Evolutionary conservation across 1,139 yeast genomes (phyloP), one percentile per base, ranked within the genome.

Genomic region (Maudiozyma humilis): DNA sequence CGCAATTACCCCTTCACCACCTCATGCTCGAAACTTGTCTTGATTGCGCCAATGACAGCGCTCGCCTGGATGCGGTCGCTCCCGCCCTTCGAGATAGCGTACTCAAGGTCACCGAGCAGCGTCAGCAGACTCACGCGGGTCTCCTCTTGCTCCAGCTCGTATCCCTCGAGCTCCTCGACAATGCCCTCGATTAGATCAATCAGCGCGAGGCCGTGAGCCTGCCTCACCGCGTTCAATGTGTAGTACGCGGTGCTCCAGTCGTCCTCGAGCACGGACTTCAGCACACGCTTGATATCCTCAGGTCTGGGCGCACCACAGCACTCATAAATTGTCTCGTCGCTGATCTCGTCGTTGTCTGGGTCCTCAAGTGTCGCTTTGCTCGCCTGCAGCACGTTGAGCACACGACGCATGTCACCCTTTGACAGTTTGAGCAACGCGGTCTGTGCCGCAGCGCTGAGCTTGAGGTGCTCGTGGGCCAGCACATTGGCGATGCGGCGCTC

Each of bases 271-370:
- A 91, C 78, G 6, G 91, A 75, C 51, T 82, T 82, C 49, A 91
- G 68, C 10, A 87, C 80, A 0, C 78, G 69, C 55, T 83, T 85
- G 30, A 91, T 74, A 54, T 89, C 96, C 39, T 72, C 73, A 1
- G 98, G 98, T 52, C 83, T 84, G 2, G 98, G 97, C 0, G 95
- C 89, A 2, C 99, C 99, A 41, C 93, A 81, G 64, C 97, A 89
- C 54, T 89, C 95, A 62, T 86, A 93, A 32, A 93, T 80, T 79
- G 85, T 82, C 45, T 77, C 78, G 38, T 73, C 75, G 30, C 82
- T 76, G 33, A 89, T 81, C 45, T 76, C 80, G 17, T 65, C 68
- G 13, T 47, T 38, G 13, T 25, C 47, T 4, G 64, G 68, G 23
- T 59, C 44, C 8, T 76, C 78, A 23, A 78, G 64, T 0, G 94